These are phyloP conservation scores for Atkinsonella texensis DNA, from an alignment of 2,329 filamentous ascomycete genomes.

Conservation along the genomic window DNA sequence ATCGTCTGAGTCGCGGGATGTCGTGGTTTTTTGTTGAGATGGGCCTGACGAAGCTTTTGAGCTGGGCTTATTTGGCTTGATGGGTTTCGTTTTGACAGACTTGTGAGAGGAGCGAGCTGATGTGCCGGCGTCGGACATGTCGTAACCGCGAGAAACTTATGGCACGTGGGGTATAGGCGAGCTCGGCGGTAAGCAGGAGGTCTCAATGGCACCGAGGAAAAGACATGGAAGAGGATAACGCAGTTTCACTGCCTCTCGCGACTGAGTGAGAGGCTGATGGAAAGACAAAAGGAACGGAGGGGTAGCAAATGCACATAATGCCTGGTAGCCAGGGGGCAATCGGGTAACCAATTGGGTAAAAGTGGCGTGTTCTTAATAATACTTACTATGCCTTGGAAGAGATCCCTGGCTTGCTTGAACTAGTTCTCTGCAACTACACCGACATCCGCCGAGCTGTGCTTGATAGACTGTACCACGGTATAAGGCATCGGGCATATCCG, in stretches of 20 bases:
- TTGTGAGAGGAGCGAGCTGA: conserved; percentile 15
- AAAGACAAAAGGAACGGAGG: not conserved
- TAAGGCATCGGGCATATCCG: too few species aligned
- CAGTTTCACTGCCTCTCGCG: not conserved
- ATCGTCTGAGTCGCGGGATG: conserved; percentile 18
- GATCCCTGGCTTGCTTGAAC: too few species aligned
- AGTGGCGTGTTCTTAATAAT: too few species aligned
- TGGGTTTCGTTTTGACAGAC: conserved; percentile 18
- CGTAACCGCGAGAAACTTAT: conserved; percentile 19
- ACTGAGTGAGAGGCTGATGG: not conserved
- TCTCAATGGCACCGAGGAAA: not conserved
- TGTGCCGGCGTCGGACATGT: conserved; percentile 32
- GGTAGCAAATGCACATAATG: not conserved
- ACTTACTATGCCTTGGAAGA: too few species aligned
- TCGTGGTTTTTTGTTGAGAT: conserved; percentile 4
- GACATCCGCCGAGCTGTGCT: too few species aligned
- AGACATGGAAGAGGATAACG: not conserved
- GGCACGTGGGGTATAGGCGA: conserved; percentile 10
- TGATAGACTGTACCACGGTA: too few species aligned
- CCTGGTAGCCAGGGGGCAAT: not conserved
- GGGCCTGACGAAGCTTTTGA: conserved; percentile 11
- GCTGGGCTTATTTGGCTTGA: conserved; percentile 12
- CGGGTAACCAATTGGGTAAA: too few species aligned
- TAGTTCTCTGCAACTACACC: too few species aligned
- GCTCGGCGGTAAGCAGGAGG: not conserved